Percentiles rank a stretch among this genome's conserved stretches.
These are phyloP conservation scores for Erucastrum elatum DNA, from an alignment of 345 rosid species.

Conservation along the genomic window DNA sequence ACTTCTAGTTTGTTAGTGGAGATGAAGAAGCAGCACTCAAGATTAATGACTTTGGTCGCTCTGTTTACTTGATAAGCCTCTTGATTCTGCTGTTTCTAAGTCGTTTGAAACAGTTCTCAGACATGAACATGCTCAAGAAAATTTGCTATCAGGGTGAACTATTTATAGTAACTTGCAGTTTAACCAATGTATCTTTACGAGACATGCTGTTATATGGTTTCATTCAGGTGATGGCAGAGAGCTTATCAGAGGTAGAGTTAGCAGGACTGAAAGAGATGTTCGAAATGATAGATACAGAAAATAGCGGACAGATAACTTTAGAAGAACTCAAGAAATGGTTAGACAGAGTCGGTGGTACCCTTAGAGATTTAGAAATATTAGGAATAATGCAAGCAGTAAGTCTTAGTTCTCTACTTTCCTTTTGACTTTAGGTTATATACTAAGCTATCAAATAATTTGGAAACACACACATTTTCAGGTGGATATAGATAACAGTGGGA, in stretches of 20 bases:
- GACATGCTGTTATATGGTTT: background rate
- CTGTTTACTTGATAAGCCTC: slow-evolving; percentile 88
- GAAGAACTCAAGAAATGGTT: slow-evolving; percentile 81
- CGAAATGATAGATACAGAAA: slow-evolving; percentile 86
- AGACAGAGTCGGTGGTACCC: slow-evolving; percentile 75
- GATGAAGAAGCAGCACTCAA: slow-evolving; percentile 79
- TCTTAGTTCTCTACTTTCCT: background rate
- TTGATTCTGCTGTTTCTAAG: slow-evolving; percentile 86
- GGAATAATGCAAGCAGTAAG: slow-evolving; percentile 80
- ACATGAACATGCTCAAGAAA: slow-evolving; percentile 91
- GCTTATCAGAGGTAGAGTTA: slow-evolving; percentile 82
- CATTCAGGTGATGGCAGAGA: slow-evolving; percentile 77
- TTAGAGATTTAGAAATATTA: slow-evolving; percentile 66
- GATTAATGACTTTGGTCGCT: slow-evolving; percentile 88
- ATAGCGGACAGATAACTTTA: slow-evolving; percentile 80
- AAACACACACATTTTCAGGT: slow-evolving; percentile 50
- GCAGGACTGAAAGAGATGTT: slow-evolving; percentile 91
- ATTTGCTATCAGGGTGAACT: slow-evolving; percentile 82
- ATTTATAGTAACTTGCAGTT: background rate
- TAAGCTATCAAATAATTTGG: background rate
- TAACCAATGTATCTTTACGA: background rate
- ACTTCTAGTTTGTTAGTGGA: slow-evolving; percentile 69
- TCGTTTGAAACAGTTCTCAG: slow-evolving; percentile 89
- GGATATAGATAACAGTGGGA: slow-evolving; percentile 79
- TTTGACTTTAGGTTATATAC: background rate